Percentiles rank a stretch among this genome's conserved stretches.
Evolutionary conservation across 768 basidiomycete genomes (phyloP).

Genomic region (Boletus eberwhitei): DNA sequence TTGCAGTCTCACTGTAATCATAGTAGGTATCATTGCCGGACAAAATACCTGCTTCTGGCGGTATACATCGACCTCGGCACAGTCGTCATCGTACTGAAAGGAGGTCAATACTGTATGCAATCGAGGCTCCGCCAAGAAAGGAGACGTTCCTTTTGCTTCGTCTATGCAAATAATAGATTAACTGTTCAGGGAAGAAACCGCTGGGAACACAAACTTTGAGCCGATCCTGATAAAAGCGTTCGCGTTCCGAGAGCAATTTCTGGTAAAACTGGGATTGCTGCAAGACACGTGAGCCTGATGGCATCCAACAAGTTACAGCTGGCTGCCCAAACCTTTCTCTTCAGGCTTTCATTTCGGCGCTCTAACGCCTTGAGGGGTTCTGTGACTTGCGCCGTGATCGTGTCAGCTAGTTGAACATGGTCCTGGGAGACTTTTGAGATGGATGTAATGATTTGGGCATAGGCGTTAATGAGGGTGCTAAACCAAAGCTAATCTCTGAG

Average conservation of each 20-base stretch:
- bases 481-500: constrained; percentile 14
- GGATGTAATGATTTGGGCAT: constrained; percentile 61
- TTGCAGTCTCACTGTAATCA: constrained; percentile 6
- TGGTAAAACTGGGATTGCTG: constrained; percentile 71
- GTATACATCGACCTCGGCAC: constrained; percentile 64
- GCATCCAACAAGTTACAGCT: not conserved
- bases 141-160: constrained; percentile 31
- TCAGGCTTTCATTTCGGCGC: constrained; percentile 59
- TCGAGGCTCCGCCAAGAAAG: not conserved
- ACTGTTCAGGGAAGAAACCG: not conserved
- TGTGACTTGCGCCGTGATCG: constrained; percentile 53
- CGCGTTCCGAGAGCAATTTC: constrained; percentile 67
- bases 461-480: constrained; percentile 74
- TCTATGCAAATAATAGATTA: constrained; percentile 16
- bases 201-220: constrained; percentile 50
- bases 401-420: constrained; percentile 65
- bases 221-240: constrained; percentile 64
- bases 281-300: constrained; percentile 10
- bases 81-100: constrained; percentile 74
- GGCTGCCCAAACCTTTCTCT: constrained; percentile 53
- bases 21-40: not conserved
- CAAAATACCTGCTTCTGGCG: constrained; percentile 71
- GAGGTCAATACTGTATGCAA: constrained; percentile 9
- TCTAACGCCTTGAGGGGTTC: constrained; percentile 62
- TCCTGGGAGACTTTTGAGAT: constrained; percentile 61